A percentile compares a stretch with the other conserved stretches of the same genome.
These are phyloP conservation scores for Trametes sanguinea DNA, from an alignment of 768 basidiomycete genomes.

Conservation along the genomic window DNA sequence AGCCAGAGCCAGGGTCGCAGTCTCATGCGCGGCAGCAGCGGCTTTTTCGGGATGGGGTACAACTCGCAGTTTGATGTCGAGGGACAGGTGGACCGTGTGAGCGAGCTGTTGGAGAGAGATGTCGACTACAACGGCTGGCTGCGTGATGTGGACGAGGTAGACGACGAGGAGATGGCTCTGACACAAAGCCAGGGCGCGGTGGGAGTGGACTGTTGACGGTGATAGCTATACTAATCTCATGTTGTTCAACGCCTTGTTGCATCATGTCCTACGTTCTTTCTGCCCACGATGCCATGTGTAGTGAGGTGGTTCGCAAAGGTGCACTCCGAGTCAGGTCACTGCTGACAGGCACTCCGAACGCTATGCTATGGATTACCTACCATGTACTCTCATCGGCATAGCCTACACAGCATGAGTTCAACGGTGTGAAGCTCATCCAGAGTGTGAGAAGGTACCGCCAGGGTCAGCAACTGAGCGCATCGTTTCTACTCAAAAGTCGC, in stretches of 20 bases:
- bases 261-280: too few species aligned
- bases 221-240: neutral
- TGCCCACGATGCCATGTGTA: too few species aligned
- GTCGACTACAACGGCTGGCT: constrained; percentile 60
- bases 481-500: neutral
- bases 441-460: neutral
- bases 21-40: constrained; percentile 29
- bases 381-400: neutral
- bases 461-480: neutral
- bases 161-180: constrained; percentile 25
- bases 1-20: constrained; percentile 5
- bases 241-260: neutral
- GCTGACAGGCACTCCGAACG: too few species aligned
- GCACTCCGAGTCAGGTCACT: too few species aligned
- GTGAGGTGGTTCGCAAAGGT: too few species aligned
- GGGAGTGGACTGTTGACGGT: neutral
- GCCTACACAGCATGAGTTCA: constrained; percentile 4
- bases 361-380: neutral
- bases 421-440: neutral
- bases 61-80: constrained; percentile 64
- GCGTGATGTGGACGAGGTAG: constrained; percentile 41
- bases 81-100: constrained; percentile 53
- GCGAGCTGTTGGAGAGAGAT: constrained; percentile 57
- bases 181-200: constrained; percentile 18
- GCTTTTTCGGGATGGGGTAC: constrained; percentile 44